Evolutionary conservation across 805 yeast species (phyloP), one percentile per base, ranked within the genome.

Genomic region (Cyberlindnera meyerae): DNA sequence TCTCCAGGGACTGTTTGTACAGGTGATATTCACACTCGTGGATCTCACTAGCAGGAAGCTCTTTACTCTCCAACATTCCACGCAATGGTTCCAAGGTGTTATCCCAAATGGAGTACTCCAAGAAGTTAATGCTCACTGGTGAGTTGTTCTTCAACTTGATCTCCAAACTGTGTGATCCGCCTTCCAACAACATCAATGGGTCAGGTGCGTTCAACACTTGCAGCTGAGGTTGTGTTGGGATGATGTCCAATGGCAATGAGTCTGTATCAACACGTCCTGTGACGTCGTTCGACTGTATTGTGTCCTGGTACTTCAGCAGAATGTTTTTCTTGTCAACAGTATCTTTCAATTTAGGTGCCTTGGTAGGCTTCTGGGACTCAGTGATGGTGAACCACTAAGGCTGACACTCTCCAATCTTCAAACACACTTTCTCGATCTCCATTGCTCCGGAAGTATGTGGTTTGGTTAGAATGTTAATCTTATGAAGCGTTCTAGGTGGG

Each of bases 1-100:
- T 71, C 18, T 58, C 57, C 42, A 84, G 66, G 0, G 90, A 79
- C 29, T 71, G 72, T 39, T 75, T 71, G 29, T 79, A 55, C 33
- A 86, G 50, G 47, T 72, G 73, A 63, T 80, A 81, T 52, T 86
- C 96, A 38, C 80, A 66, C 53, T 86, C 95, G 55, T 84, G 77
- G 4, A 77, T 61, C 34, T 85, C 95, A 35, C 73, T 68, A 0
- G 79, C 72, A 0, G 79, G 71, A 6, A 77, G 51, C 3, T 61
- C 58, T 28, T 59, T 70, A 22, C 65, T 64, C 30, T 65, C 69
- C 24, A 84, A 58, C 11, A 77, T 73, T n/a, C 70, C 64, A 40
- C 69, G 73, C 36, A 84, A 57, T 0, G 81, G 74, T 22, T 78
- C 88, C 6, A 74, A 70, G 0, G 93, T 80, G 1, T 93, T 80